A percentile compares a stretch with the other conserved stretches of the same genome.
Conservation (phyloP, 2,329 filamentous ascomycete species). For the Hymenoscyphus repandus region DNA sequence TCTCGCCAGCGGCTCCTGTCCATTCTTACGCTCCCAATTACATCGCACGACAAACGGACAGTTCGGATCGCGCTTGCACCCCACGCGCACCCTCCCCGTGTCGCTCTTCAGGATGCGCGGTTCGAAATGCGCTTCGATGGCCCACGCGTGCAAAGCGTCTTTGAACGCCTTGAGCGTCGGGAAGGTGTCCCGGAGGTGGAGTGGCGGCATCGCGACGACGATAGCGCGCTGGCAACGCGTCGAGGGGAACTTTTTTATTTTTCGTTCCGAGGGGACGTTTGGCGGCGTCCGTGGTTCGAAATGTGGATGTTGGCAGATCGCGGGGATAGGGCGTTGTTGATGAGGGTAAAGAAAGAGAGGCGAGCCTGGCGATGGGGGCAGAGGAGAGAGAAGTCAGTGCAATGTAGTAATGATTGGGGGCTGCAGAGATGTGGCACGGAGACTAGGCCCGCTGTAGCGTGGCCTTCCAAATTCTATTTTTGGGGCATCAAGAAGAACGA, state of each 20-base stretch:
- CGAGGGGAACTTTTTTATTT: not conserved
- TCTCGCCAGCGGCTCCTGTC: slow-evolving; percentile 26
- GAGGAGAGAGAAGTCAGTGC: slow-evolving; percentile 1
- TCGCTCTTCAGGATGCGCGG: slow-evolving; percentile 31
- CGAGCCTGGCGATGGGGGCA: not conserved
- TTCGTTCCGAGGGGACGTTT: not conserved
- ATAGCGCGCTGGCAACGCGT: not conserved
- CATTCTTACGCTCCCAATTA: slow-evolving; percentile 31
- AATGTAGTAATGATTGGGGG: not conserved
- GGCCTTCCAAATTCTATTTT: slow-evolving; percentile 10
- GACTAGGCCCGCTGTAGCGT: not conserved
- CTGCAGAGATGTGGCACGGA: slow-evolving; percentile 4
- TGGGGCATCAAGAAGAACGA: slow-evolving; percentile 8
- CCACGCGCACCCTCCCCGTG: slow-evolving; percentile 31
- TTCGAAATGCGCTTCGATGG: slow-evolving; percentile 32
- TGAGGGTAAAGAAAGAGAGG: not conserved
- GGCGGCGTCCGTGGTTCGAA: not conserved
- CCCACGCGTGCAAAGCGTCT: slow-evolving; percentile 31
- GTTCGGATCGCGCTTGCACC: slow-evolving; percentile 30
- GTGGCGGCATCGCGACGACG: slow-evolving; percentile 24
- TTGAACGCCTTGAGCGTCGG: slow-evolving; percentile 31
- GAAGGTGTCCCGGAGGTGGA: slow-evolving; percentile 31
- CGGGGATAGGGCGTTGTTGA: not conserved
- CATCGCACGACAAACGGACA: slow-evolving; percentile 31
- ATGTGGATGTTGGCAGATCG: not conserved